These are phyloP conservation scores for Dacryopinax primogenitus DNA, from an alignment of 768 basidiomycete genomes.

Conservation along the genomic window DNA sequence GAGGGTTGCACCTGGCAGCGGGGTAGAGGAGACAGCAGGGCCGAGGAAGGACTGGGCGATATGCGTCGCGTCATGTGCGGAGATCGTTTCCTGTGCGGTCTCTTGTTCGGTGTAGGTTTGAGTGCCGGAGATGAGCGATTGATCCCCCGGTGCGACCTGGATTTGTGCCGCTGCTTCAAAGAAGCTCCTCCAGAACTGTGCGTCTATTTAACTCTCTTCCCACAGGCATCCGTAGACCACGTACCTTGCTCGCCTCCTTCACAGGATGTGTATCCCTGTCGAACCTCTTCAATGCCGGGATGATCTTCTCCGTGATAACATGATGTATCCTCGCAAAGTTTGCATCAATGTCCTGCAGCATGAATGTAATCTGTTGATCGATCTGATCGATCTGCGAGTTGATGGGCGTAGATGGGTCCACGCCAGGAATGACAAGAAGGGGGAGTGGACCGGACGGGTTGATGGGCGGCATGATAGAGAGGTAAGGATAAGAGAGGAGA, in stretches of 20 bases:
- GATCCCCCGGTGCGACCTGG: conserved; percentile 60
- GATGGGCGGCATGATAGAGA: not conserved
- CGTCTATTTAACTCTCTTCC: not conserved
- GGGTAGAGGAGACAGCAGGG: conserved; percentile 57
- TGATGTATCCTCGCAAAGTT: conserved; percentile 86
- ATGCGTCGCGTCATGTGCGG: conserved; percentile 36
- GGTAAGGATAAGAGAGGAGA: not conserved
- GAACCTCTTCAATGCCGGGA: conserved; percentile 85
- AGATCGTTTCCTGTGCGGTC: conserved; percentile 19
- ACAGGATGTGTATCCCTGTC: conserved; percentile 78
- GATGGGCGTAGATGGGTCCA: conserved; percentile 54
- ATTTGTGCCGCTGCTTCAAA: conserved; percentile 89
- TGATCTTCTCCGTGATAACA: conserved; percentile 59
- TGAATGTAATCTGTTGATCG: conserved; percentile 86
- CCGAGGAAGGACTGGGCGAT: conserved; percentile 53
- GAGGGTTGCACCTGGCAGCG: not conserved
- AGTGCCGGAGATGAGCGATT: conserved; percentile 39
- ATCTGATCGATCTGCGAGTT: conserved; percentile 87
- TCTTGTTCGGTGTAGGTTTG: conserved; percentile 18
- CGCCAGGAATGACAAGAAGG: conserved; percentile 54
- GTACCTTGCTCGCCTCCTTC: conserved; percentile 77
- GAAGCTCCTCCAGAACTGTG: conserved; percentile 90
- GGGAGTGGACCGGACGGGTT: conserved; percentile 15
- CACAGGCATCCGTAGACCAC: conserved; percentile 18
- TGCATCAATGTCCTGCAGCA: conserved; percentile 87